A percentile compares a stretch with the other conserved stretches of the same genome.
Evolutionary conservation across 768 basidiomycete genomes (phyloP).

Genomic region (Amanita inopinata): DNA sequence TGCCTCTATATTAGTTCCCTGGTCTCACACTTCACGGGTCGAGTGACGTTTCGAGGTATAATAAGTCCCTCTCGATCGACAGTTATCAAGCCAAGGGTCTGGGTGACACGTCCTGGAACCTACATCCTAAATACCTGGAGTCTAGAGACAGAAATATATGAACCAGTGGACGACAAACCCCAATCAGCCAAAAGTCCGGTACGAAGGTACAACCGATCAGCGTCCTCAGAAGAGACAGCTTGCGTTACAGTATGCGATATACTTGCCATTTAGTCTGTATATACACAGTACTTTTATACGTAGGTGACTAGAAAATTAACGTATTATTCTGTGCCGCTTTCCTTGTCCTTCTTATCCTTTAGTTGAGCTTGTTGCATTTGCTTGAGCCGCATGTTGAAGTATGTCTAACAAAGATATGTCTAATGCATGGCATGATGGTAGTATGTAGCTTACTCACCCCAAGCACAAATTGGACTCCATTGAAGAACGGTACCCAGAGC

Average conservation of each 20-base stretch:
- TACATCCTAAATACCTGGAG: conserved; percentile 63
- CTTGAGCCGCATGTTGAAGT: conserved; percentile 69
- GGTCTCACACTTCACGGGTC: conserved; percentile 52
- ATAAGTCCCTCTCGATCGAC: conserved; percentile 40
- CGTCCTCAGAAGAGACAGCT: conserved; percentile 17
- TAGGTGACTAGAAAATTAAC: background rate
- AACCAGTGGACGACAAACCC: background rate
- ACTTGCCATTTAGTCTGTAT: conserved; percentile 14
- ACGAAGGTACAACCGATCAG: conserved; percentile 29
- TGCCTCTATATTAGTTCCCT: conserved; percentile 14
- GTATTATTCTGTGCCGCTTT: conserved; percentile 11
- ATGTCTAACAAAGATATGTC: conserved; percentile 33
- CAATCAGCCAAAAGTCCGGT: conserved; percentile 11
- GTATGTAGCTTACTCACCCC: no score
- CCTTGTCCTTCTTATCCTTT: conserved; percentile 39
- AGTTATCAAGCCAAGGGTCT: conserved; percentile 41
- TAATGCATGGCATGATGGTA: background rate
- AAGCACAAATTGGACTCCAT: conserved; percentile 60
- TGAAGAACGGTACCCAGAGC: conserved; percentile 90
- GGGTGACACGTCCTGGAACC: conserved; percentile 52
- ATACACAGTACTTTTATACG: background rate
- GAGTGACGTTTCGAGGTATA: conserved; percentile 53
- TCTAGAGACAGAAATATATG: conserved; percentile 34
- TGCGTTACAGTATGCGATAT: conserved; percentile 26
- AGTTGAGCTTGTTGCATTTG: conserved; percentile 43